Evolutionary conservation across 208 protist genomes (phyloP).

Genomic region (Acanthamoeba culbertsoni): DNA sequence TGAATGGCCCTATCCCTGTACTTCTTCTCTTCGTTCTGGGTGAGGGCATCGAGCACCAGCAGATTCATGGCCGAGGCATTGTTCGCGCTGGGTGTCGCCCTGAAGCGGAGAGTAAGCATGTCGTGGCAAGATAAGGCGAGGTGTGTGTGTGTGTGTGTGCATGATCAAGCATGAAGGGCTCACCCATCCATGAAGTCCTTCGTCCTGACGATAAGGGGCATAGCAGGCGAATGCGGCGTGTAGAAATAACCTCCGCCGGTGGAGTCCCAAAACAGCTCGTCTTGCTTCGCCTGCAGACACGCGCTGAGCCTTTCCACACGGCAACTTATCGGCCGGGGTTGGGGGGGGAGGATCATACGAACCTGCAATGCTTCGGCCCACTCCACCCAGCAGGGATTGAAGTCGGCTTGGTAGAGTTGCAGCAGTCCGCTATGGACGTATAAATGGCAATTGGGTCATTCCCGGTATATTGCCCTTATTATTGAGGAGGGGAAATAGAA

Average conservation of each 20-base stretch:
- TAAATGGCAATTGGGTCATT: too few relatives aligned
- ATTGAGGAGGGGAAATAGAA: too few relatives aligned
- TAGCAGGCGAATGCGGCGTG: neutral
- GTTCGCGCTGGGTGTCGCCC: neutral
- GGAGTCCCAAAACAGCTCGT: conserved; percentile 1
- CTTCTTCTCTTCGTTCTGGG: neutral
- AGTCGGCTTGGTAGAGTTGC: conserved; percentile 53
- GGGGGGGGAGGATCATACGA: too few relatives aligned
- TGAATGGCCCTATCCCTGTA: neutral
- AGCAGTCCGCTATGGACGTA: conserved; percentile 17
- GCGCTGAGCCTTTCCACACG: too few relatives aligned
- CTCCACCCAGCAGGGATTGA: neutral
- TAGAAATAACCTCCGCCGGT: neutral
- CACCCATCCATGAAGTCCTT: conserved; percentile 43
- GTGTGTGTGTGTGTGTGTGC: too few relatives aligned
- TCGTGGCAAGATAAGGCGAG: neutral
- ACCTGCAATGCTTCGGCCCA: too few relatives aligned
- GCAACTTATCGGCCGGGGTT: too few relatives aligned
- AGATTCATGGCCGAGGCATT: neutral
- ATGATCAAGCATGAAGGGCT: neutral
- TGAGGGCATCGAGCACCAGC: neutral
- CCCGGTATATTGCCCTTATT: too few relatives aligned
- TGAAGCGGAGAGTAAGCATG: neutral
- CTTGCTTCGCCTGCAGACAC: neutral
- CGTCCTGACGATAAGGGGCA: neutral